Base-by-base conservation (phyloP, 257 asterid genomes). In the Forsythia viridissima region DNA sequence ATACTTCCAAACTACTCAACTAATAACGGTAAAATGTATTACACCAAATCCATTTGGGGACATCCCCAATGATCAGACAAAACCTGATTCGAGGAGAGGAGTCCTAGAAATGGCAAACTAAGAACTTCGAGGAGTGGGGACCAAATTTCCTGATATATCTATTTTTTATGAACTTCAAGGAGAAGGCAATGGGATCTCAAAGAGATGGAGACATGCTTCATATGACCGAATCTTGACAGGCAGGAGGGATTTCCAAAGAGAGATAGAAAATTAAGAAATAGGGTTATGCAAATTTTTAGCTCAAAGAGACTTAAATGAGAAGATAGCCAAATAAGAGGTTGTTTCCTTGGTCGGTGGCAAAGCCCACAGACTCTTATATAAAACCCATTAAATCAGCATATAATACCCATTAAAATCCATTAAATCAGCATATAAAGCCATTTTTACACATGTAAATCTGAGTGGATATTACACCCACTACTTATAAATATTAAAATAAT, bases 281-380 rank as follows among this genome's bases (percentile, higher is more conserved):
- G 84, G 81, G 73, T 85, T 74, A 43, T 36, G 63, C 78, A 80
- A 78, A 65, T 82, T 76, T 68, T 52, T 42, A 63, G 77, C 39
- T 77, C 81, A 89, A 90, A 90, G 86, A 87, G 86, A 79, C 88
- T 87, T 88, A 86, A 82, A 85, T 76, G 88, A 85, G 87, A 86
- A 88, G 92, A 81, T 93, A 91, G 85, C 81, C 76, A 84, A 68
- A 82, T 72, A 88, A 84, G 85, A 80, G 82, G 75, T 41, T 94
- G 96, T 93, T 89, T 88, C 97, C 97, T 90, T 89, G 92, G 91
- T 85, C 91, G 92, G 88, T 86, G 91, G 98, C 98, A 94, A 89
- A 88, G n/a, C n/a, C n/a, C n/a, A n/a, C n/a, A n/a, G n/a, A n/a
- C n/a, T n/a, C n/a, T n/a, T n/a, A n/a, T n/a, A n/a, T n/a, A n/a